These are phyloP conservation scores for Geosmithia putterillii DNA, from an alignment of 2,329 filamentous ascomycete species.

Conservation along the genomic window DNA sequence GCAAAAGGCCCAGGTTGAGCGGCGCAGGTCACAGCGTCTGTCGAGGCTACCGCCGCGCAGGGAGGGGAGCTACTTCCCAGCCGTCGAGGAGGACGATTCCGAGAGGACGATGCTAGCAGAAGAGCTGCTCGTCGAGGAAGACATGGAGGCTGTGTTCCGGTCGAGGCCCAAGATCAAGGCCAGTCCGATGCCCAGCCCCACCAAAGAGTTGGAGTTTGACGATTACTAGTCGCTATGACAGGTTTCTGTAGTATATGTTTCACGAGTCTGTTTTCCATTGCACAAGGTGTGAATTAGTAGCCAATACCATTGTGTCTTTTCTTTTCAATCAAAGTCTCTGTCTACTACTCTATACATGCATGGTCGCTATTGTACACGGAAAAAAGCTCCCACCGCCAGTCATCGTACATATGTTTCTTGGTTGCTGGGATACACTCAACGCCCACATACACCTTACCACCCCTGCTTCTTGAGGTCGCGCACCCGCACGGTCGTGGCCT, in stretches of 20 bases:
- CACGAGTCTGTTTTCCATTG: neutral
- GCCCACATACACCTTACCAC: conserved; percentile 45
- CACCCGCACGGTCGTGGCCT: conserved; percentile 49
- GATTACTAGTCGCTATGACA: neutral
- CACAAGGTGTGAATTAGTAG: neutral
- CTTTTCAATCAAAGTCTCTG: neutral
- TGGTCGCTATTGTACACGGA: neutral
- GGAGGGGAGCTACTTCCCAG: conserved; percentile 33
- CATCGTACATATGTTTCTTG: neutral
- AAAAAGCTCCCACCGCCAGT: neutral
- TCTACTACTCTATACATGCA: neutral
- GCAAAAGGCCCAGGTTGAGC: conserved; percentile 47
- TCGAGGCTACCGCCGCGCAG: conserved; percentile 23
- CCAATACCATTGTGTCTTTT: neutral
- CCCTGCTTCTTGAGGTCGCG: conserved; percentile 63
- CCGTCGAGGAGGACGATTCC: conserved; percentile 33
- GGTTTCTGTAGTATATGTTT: neutral
- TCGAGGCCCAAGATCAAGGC: conserved; percentile 69
- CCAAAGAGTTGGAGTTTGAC: conserved; percentile 12
- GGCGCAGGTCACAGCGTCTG: conserved; percentile 36
- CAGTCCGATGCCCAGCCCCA: conserved; percentile 52
- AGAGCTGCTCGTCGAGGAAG: conserved; percentile 57
- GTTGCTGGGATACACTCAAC: neutral
- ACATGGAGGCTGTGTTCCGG: conserved; percentile 76
- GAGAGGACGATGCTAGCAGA: conserved; percentile 44